Evolutionary conservation across 441 rosid genomes (phyloP), one percentile per base, ranked within the genome.

Genomic region (Euphorbia neoarborescens): DNA sequence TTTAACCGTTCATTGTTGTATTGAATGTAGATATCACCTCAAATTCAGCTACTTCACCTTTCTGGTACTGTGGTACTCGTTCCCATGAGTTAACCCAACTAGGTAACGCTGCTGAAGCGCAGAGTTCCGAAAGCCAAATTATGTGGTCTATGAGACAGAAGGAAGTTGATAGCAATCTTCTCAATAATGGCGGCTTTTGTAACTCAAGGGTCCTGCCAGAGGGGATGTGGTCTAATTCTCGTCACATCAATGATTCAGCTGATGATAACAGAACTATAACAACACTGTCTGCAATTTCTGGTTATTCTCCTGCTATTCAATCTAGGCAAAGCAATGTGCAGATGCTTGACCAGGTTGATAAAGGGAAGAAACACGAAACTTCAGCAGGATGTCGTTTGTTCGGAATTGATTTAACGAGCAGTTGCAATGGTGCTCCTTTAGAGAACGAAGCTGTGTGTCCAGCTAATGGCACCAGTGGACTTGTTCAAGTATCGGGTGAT

Each of bases 381-480:
- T 72, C 90, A 20, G 65, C 66, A 1, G 78, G 85, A 62, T 92
- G 86, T 81, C 81, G 98, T 66, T 73, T 92, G 79, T 92, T 92
- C 80, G 98, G 98, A 62, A 77, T 90, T 20, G 88, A 89, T 80
- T 82, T 92, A 73, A 85, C 73, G 62, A 80, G 76, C 72, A 81
- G 71, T 71, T 38, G 72, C 3, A 34, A 48, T 59, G 62, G 79
- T 70, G 71, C 73, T 68, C 57, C 75, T 67, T 70, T 25, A 50
- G 86, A 81, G 48, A 86, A 81, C 58, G 86, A 78, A 70, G 79
- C 68, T 54, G 14, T 62, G 19, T 61, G 70, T 67, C 65, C 75
- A 63, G 37, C 37, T 30, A 68, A 57, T 73, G 73, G 70, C 60
- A 48, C 69, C 14, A 62, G 71, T 75, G 81, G 67, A 30, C 69